These are phyloP conservation scores for Penicillium italicum DNA, from an alignment of 2,329 filamentous ascomycete species.

Conservation along the genomic window DNA sequence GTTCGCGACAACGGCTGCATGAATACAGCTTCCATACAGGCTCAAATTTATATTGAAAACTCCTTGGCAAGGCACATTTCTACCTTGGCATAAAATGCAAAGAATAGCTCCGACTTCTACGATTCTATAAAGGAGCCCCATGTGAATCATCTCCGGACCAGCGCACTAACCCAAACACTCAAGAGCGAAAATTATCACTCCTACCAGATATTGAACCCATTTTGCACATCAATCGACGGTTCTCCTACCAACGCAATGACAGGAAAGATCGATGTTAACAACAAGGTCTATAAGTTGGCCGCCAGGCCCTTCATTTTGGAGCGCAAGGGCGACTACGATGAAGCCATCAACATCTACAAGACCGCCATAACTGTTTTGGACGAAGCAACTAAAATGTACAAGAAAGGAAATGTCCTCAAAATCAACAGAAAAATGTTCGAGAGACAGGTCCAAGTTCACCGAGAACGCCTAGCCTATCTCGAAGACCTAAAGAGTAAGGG, in stretches of 20 bases:
- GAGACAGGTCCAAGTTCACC: constrained; percentile 15
- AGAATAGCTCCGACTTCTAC: not conserved
- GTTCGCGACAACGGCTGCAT: not conserved
- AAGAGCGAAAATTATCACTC: not conserved
- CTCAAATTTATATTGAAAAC: not conserved
- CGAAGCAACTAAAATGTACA: constrained; percentile 5
- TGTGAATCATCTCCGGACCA: not conserved
- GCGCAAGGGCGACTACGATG: constrained; percentile 11
- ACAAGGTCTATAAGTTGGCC: constrained; percentile 3
- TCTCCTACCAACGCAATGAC: not conserved
- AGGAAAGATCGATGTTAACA: constrained; percentile 1
- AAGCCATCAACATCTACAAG: constrained; percentile 14
- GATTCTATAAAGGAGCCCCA: not conserved
- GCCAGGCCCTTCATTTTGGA: constrained; percentile 10
- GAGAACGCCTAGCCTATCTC: constrained; percentile 14
- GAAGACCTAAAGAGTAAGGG: constrained; percentile 11
- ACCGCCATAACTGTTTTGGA: constrained; percentile 7
- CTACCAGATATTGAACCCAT: not conserved
- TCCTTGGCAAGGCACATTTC: constrained; percentile 2
- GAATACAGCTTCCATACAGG: not conserved
- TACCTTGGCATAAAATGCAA: not conserved
- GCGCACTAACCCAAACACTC: not conserved
- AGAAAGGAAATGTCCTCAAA: constrained; percentile 12
- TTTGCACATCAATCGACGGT: no score
- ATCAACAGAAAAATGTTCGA: constrained; percentile 20